Conservation (phyloP, 2,329 filamentous ascomycete species). For the Neofusicoccum ribis region DNA sequence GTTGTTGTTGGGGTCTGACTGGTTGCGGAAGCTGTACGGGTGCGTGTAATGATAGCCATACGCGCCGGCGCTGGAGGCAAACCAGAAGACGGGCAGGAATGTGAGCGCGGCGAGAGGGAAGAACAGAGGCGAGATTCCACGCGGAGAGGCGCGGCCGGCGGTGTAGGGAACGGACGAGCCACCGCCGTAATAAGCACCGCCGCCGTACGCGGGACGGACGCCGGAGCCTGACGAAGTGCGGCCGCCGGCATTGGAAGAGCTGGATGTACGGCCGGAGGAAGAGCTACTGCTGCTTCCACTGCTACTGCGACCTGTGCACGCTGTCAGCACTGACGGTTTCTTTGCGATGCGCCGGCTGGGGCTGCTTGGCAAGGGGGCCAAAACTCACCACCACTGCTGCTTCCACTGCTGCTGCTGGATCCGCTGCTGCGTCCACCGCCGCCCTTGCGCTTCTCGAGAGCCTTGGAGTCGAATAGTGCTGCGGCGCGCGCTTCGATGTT, state of each 20-base stretch:
- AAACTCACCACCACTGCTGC: neutral
- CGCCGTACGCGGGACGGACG: slow-evolving; percentile 58
- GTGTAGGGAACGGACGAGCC: slow-evolving; percentile 59
- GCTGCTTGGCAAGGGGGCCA: neutral
- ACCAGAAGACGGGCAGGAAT: slow-evolving; percentile 67
- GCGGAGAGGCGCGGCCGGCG: slow-evolving; percentile 51
- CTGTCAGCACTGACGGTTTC: neutral
- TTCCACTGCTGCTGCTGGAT: neutral
- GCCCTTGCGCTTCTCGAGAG: slow-evolving; percentile 40
- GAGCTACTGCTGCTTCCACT: slow-evolving; percentile 20
- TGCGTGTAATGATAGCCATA: slow-evolving; percentile 63
- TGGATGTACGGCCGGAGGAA: slow-evolving; percentile 25
- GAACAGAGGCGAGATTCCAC: slow-evolving; percentile 55
- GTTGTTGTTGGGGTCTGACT: slow-evolving; percentile 46
- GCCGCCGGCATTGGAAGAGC: slow-evolving; percentile 37
- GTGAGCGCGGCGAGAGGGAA: slow-evolving; percentile 48
- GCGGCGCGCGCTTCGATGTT: slow-evolving; percentile 28
- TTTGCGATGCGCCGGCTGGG: neutral
- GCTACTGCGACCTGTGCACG: slow-evolving; percentile 22
- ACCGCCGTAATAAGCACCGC: slow-evolving; percentile 67
- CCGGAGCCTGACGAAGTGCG: slow-evolving; percentile 60
- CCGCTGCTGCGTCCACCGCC: slow-evolving; percentile 31
- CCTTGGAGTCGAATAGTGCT: slow-evolving; percentile 27
- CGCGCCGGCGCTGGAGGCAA: slow-evolving; percentile 45
- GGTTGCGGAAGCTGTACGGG: slow-evolving; percentile 56